phyloP scores from a whole-genome alignment of 441 rosid genomes.

The Gossypium aridum region DNA sequence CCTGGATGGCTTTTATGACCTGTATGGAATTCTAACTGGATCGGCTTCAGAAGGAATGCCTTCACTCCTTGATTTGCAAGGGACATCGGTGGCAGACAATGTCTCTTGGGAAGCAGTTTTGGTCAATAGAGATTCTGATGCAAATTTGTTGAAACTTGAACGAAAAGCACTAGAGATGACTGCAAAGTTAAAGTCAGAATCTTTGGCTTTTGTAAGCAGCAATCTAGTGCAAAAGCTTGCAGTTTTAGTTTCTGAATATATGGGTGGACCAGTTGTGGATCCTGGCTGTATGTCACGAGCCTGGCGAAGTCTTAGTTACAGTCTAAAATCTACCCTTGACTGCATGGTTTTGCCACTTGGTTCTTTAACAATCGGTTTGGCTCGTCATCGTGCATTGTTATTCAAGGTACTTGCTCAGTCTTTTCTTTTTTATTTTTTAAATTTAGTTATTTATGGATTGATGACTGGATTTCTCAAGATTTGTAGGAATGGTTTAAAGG shows the following conservation, averaged over 20 bases:
- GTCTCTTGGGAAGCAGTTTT: slow-evolving; percentile 87
- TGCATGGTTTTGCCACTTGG: slow-evolving; percentile 98
- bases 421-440: too few relatives aligned
- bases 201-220: slow-evolving; percentile 31
- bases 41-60: slow-evolving; percentile 75
- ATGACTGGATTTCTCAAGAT: slow-evolving; percentile 4
- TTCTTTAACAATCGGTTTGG: slow-evolving; percentile 83
- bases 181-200: slow-evolving; percentile 42
- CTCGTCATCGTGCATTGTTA: slow-evolving; percentile 94
- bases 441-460: too few relatives aligned
- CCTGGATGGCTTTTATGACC: slow-evolving; percentile 91
- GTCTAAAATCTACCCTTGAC: slow-evolving; percentile 81
- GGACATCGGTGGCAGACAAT: slow-evolving; percentile 50
- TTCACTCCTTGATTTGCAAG: slow-evolving; percentile 85
- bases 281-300: slow-evolving; percentile 68
- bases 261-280: slow-evolving; percentile 92
- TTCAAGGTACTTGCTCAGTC: slow-evolving; percentile 58
- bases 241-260: slow-evolving; percentile 69
- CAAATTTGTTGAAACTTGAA: slow-evolving; percentile 74
- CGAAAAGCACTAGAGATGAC: slow-evolving; percentile 60
- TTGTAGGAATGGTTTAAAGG: too few relatives aligned
- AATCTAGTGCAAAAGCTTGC: slow-evolving; percentile 67
- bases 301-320: slow-evolving; percentile 70
- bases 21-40: slow-evolving; percentile 61
- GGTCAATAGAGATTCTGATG: slow-evolving; percentile 80